These are phyloP conservation scores for Mallotus japonicus DNA, from an alignment of 441 rosid species.

Conservation along the genomic window DNA sequence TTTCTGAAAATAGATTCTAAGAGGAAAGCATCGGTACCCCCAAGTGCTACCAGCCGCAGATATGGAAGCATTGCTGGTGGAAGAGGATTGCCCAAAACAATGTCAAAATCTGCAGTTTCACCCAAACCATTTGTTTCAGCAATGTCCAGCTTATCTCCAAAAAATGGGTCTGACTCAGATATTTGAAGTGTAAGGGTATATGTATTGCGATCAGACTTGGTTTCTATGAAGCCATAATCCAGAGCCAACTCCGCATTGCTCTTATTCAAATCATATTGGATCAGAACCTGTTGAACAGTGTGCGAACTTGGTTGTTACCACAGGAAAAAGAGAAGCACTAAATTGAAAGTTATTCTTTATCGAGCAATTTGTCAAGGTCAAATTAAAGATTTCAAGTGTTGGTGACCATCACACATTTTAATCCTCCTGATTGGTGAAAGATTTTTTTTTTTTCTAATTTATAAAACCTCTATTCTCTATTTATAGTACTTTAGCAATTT, in stretches of 20 bases:
- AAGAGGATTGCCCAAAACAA: conserved; percentile 60
- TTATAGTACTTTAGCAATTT: neutral
- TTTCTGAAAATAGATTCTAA: conserved; percentile 83
- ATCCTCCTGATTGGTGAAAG: neutral
- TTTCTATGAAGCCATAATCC: conserved; percentile 87
- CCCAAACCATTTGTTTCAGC: conserved; percentile 74
- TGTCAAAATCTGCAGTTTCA: conserved; percentile 61
- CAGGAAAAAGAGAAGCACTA: conserved; percentile 2
- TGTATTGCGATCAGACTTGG: conserved; percentile 56
- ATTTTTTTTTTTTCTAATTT: neutral
- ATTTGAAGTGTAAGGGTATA: conserved; percentile 74
- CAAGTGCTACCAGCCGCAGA: conserved; percentile 73
- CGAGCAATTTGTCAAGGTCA: neutral
- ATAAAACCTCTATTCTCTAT: neutral
- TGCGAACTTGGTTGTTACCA: conserved; percentile 13
- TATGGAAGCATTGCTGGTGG: conserved; percentile 74
- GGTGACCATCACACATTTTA: neutral
- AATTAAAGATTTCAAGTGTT: neutral
- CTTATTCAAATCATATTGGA: conserved; percentile 80
- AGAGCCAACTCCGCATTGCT: conserved; percentile 89
- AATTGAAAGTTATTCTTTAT: neutral
- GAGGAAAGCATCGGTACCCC: conserved; percentile 85
- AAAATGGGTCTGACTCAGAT: conserved; percentile 61
- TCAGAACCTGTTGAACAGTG: conserved; percentile 55
- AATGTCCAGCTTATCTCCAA: conserved; percentile 83